These are phyloP conservation scores for Mycena filopes DNA, from an alignment of 768 basidiomycete genomes.

Conservation along the genomic window DNA sequence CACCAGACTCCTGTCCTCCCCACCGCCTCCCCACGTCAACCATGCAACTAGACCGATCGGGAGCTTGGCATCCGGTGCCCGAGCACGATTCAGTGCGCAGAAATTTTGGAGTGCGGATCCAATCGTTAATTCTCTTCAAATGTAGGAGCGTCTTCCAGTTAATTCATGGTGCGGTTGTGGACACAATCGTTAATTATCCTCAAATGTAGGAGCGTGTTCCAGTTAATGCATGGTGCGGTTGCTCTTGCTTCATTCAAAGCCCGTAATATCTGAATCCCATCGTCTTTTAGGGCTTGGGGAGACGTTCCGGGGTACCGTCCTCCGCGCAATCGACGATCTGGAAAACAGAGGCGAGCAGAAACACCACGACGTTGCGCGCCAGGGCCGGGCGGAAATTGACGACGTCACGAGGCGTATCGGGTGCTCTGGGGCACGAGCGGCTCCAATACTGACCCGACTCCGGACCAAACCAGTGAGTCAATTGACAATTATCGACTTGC, in stretches of 20 bases:
- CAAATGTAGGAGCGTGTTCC: neutral
- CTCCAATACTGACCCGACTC: neutral
- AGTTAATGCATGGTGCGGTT: neutral
- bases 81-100: no score
- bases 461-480: neutral
- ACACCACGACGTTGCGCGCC: constrained; percentile 22
- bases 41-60: neutral
- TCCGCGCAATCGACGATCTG: constrained; percentile 23
- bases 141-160: neutral
- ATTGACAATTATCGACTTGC: neutral
- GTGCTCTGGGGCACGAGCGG: constrained; percentile 1
- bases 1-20: neutral
- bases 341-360: constrained; percentile 20
- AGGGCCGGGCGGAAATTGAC: constrained; percentile 12
- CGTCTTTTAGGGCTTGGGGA: constrained; percentile 13
- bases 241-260: no score
- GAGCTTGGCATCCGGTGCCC: neutral
- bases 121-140: neutral
- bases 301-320: constrained; percentile 14
- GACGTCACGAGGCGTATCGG: constrained; percentile 4
- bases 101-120: neutral
- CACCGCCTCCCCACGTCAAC: neutral
- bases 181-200: no score
- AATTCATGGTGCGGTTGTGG: neutral
- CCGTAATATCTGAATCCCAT: no score